A percentile compares a stretch with the other conserved stretches of the same genome.
Evolutionary conservation across 1,284 basidiomycete genomes (phyloP).

Genomic region (Lignosus rhinocerotis): DNA sequence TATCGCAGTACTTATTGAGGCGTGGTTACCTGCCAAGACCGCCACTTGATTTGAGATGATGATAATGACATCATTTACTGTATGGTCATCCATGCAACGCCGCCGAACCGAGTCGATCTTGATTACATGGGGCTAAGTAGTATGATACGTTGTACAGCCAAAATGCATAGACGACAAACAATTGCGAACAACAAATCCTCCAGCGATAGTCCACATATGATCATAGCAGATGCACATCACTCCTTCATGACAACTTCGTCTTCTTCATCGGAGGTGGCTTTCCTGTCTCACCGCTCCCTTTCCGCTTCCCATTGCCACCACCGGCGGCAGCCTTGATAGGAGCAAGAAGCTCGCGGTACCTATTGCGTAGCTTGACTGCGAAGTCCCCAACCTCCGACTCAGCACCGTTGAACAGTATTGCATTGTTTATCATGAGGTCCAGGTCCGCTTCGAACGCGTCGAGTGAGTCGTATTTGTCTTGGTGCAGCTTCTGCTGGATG

Average conservation of each 20-base stretch:
- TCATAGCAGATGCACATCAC: slow-evolving; percentile 9
- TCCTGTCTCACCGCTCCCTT: slow-evolving; percentile 60
- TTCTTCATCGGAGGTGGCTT: slow-evolving; percentile 72
- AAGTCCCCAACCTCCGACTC: slow-evolving; percentile 75
- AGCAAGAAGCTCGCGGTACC: slow-evolving; percentile 53
- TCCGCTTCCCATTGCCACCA: slow-evolving; percentile 56
- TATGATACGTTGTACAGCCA: slow-evolving; percentile 20
- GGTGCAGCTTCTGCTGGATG: slow-evolving; percentile 82
- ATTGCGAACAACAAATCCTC: slow-evolving; percentile 18
- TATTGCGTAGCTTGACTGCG: slow-evolving; percentile 49
- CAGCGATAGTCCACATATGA: slow-evolving; percentile 21
- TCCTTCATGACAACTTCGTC: slow-evolving; percentile 44
- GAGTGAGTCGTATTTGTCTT: slow-evolving; percentile 78
- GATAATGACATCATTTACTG: slow-evolving; percentile 25
- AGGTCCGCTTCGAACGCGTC: slow-evolving; percentile 83
- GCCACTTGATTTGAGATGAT: slow-evolving; percentile 5
- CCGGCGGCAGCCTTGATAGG: slow-evolving; percentile 43
- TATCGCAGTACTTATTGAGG: slow-evolving; percentile 4
- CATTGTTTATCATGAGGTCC: slow-evolving; percentile 84
- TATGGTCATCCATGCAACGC: background rate
- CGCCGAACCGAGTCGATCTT: background rate
- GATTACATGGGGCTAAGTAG: slow-evolving; percentile 6
- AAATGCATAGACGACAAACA: slow-evolving; percentile 20
- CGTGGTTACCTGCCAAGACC: slow-evolving; percentile 19
- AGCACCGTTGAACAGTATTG: slow-evolving; percentile 81